Conservation (phyloP, 345 rosid species). For the Adansonia digitata region DNA sequence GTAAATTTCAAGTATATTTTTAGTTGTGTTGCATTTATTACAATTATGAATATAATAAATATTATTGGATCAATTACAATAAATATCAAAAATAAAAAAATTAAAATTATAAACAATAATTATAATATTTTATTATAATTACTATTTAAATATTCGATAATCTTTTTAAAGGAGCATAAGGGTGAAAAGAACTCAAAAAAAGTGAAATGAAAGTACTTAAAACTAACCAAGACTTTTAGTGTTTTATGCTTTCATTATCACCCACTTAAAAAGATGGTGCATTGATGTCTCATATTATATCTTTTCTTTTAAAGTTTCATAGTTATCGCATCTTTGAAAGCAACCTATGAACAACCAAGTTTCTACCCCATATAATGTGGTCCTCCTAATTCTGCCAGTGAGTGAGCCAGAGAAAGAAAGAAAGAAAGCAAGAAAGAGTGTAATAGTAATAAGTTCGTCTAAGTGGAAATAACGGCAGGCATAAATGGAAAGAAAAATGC, state of each 20-base stretch:
- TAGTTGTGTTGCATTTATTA: too few relatives aligned
- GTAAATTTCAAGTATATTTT: background rate
- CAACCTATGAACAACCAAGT: slow-evolving; percentile 62
- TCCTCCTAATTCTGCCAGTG: slow-evolving; percentile 57
- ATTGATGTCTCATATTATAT: slow-evolving; percentile 9
- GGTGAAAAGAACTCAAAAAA: background rate
- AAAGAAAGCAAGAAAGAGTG: slow-evolving; percentile 3
- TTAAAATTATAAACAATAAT: too few relatives aligned
- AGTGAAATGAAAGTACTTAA: slow-evolving; percentile 36
- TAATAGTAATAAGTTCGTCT: background rate
- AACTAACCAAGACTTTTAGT: slow-evolving; percentile 22
- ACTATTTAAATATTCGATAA: too few relatives aligned
- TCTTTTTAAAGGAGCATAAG: background rate
- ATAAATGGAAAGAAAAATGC: slow-evolving; percentile 52
- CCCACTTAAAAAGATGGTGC: slow-evolving; percentile 25
- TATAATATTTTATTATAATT: too few relatives aligned
- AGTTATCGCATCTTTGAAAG: slow-evolving; percentile 62
- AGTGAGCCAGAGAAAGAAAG: slow-evolving; percentile 19
- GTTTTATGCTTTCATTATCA: slow-evolving; percentile 40
- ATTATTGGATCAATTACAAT: too few relatives aligned
- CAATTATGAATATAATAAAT: too few relatives aligned
- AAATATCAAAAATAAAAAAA: too few relatives aligned
- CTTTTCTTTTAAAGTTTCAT: slow-evolving; percentile 22
- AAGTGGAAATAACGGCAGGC: slow-evolving; percentile 59
- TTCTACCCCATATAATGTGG: slow-evolving; percentile 54